Evolutionary conservation across 371 early-diverging fungal species (phyloP).

Genomic region (Mortierella sp.): DNA sequence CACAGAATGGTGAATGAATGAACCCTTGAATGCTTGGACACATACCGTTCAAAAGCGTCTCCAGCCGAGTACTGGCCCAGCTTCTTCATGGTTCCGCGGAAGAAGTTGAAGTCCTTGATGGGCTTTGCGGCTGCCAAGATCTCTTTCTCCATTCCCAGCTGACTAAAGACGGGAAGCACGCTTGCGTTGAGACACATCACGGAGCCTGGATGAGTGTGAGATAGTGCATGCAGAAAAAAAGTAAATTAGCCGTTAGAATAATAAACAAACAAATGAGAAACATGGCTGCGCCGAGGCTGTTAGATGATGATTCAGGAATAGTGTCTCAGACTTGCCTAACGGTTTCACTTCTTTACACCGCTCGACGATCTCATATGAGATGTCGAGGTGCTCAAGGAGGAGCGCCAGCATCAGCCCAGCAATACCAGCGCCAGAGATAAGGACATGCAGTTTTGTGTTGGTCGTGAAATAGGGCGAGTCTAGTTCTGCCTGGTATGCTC

Average conservation of each 20-base stretch:
- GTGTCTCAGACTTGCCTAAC: background rate
- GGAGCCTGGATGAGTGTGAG: background rate
- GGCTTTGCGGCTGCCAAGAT: background rate
- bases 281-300: too few relatives aligned
- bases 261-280: background rate
- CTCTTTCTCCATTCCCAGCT: constrained; percentile 2
- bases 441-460: background rate
- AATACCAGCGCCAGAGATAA: constrained; percentile 11
- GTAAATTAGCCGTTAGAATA: too few relatives aligned
- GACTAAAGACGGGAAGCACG: constrained; percentile 15
- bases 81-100: background rate
- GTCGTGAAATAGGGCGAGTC: constrained; percentile 5
- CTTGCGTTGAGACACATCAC: constrained; percentile 7
- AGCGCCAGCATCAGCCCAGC: constrained; percentile 63
- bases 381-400: constrained; percentile 84
- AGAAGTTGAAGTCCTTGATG: background rate
- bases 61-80: background rate
- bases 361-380: constrained; percentile 64
- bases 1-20: background rate
- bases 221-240: background rate
- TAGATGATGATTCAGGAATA: background rate
- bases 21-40: too few relatives aligned
- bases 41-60: background rate
- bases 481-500: background rate
- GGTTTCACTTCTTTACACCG: constrained; percentile 11